phyloP scores from a whole-genome alignment of 345 rosid species.

The Eucalyptus curtisii region DNA sequence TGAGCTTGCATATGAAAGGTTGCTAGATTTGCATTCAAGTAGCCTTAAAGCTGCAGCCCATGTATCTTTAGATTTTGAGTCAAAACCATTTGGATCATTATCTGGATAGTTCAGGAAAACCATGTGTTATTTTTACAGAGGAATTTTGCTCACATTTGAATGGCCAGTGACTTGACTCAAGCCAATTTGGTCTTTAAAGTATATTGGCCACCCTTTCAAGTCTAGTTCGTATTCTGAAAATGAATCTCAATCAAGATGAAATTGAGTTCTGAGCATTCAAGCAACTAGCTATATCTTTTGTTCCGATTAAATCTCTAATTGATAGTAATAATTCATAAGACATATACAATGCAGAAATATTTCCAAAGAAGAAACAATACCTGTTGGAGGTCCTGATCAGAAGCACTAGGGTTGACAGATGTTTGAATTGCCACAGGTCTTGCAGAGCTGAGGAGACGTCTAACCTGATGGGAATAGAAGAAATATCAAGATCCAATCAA shows the following conservation, averaged over 20 bases:
- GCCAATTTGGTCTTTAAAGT: not conserved
- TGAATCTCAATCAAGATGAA: not conserved
- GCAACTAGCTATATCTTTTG: not conserved
- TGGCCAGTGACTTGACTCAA: not conserved
- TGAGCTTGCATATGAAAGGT: not conserved
- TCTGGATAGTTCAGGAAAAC: not conserved
- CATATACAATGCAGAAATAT: not conserved
- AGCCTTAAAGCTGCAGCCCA: not conserved
- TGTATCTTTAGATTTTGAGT: not conserved
- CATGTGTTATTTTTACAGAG: not conserved
- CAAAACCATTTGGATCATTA: not conserved
- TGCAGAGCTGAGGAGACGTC: conserved; percentile 85
- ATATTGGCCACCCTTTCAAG: not conserved
- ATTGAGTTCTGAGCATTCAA: not conserved
- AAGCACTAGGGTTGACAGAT: conserved; percentile 58
- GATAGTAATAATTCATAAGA: not conserved
- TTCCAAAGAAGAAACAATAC: conserved; percentile 15
- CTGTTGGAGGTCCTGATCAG: conserved; percentile 98
- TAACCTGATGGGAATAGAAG: conserved; percentile 39
- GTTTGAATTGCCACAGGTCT: conserved; percentile 81
- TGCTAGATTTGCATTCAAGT: not conserved
- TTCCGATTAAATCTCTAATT: not conserved
- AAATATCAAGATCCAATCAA: not conserved
- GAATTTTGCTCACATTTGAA: not conserved
- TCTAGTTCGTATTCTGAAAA: not conserved